These are phyloP conservation scores for Terana coerulea DNA, from an alignment of 768 basidiomycete genomes.

Conservation along the genomic window DNA sequence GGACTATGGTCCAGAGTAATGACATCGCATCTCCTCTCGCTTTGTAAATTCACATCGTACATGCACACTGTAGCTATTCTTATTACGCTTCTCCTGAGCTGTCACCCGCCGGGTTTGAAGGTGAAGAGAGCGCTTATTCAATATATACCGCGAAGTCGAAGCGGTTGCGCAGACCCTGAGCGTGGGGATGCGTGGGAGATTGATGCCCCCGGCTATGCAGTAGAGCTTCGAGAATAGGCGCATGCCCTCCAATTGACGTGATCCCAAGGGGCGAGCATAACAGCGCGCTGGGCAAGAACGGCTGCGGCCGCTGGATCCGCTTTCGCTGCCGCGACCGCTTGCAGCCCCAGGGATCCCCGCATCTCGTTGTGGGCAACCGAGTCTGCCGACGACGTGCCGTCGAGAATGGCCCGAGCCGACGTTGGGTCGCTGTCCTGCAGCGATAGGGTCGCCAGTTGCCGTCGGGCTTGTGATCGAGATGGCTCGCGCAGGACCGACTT, in stretches of 20 bases:
- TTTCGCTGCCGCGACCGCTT: slow-evolving; percentile 41
- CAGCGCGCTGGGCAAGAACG: slow-evolving; percentile 54
- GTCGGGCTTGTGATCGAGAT: slow-evolving; percentile 42
- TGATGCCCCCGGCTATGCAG: background rate
- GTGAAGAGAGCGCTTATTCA: too few species aligned
- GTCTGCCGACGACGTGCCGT: slow-evolving; percentile 18
- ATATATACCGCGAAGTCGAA: background rate
- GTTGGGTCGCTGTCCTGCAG: slow-evolving; percentile 43
- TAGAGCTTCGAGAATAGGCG: slow-evolving; percentile 43
- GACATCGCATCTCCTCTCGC: slow-evolving; percentile 3
- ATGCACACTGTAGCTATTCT: too few species aligned
- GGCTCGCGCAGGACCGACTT: slow-evolving; percentile 58
- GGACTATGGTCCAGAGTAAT: slow-evolving; percentile 4
- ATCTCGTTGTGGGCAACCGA: slow-evolving; percentile 32
- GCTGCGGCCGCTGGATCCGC: slow-evolving; percentile 26
- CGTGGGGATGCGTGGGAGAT: background rate
- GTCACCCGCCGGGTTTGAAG: too few species aligned
- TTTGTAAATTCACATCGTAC: too few species aligned
- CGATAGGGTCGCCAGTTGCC: slow-evolving; percentile 50
- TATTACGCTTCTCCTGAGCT: too few species aligned
- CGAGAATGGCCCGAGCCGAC: slow-evolving; percentile 46
- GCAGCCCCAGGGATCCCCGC: slow-evolving; percentile 43
- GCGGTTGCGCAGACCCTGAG: background rate
- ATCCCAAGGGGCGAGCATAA: slow-evolving; percentile 58
- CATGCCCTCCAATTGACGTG: slow-evolving; percentile 54